Evolutionary conservation across 78 protist genomes (phyloP), one percentile per base, ranked within the genome.

Genomic region (Andalucia godoyi): DNA sequence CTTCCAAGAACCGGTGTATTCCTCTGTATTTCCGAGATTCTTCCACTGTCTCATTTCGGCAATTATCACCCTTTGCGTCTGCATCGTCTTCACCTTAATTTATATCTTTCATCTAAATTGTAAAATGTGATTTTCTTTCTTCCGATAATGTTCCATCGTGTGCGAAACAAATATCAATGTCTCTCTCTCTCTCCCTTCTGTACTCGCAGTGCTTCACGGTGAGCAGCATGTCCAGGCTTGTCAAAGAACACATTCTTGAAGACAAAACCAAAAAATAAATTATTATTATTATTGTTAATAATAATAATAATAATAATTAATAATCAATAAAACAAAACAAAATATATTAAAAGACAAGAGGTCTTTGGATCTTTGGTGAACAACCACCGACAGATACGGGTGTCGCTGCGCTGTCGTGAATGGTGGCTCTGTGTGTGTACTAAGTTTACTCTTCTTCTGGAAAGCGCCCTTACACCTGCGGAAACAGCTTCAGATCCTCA

Each of bases 401-500:
- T 21, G 21, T 21, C 50, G 37, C 21, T 21, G 21, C 50, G 21
- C 50, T 21, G 21, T 21, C 50, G 37, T 46, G 21, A 46, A 46
- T 21, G 21, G 37, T 21, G 21, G 21, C 50, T 21, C 21, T 21
- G 21, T 46, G 33, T n/a, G 21, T 21, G 21, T 55, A 55, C 21
- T 21, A 55, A 55, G 21, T 21, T 29, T 29, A 21, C 21, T 55
- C 21, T 29, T 21, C 21, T 55, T 55, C 21, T 55, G 21, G 21
- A 18, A 30, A 30, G 21, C n/a, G 60, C 21, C n/a, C 21, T 49
- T 62, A 50, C 34, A 60, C 13, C 4, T 25, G 6, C 52, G 85
- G 85, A 74, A 79, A 79, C 13, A 79, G 23, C 1, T 37, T 46
- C 64, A 46, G 57, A 4, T 13, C 1, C 32, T 40, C 46, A n/a